phyloP scores from a whole-genome alignment of 2,329 filamentous ascomycete genomes.

The Aspergillus texensis region DNA sequence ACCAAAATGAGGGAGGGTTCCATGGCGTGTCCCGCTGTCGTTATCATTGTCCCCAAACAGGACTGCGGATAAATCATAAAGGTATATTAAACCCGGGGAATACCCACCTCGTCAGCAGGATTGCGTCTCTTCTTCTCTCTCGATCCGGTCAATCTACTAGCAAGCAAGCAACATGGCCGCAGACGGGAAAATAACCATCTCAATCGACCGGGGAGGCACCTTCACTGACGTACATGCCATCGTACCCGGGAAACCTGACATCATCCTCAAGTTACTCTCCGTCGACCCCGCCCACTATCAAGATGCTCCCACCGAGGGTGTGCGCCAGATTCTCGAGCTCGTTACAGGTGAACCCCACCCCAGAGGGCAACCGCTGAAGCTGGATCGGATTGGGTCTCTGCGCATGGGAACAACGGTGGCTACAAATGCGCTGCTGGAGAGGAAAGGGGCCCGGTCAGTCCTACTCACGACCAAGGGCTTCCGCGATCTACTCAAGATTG shows the following conservation, averaged over 20 bases:
- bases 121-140: slow-evolving; percentile 8
- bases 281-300: slow-evolving; percentile 44
- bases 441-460: slow-evolving; percentile 85
- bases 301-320: slow-evolving; percentile 71
- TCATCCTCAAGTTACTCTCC: slow-evolving; percentile 45
- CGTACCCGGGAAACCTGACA: slow-evolving; percentile 39
- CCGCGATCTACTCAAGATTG: slow-evolving; percentile 82
- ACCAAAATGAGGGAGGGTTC: not conserved
- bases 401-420: slow-evolving; percentile 94
- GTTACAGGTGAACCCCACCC: slow-evolving; percentile 40
- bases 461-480: slow-evolving; percentile 87
- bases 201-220: slow-evolving; percentile 44
- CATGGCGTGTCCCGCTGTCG: slow-evolving; percentile 3
- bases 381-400: slow-evolving; percentile 55
- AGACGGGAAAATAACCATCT: slow-evolving; percentile 39
- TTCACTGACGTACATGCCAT: slow-evolving; percentile 45
- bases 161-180: slow-evolving; percentile 24
- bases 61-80: not conserved
- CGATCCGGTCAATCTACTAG: not conserved
- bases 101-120: not conserved
- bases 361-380: slow-evolving; percentile 37
- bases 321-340: slow-evolving; percentile 68
- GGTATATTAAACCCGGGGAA: slow-evolving; percentile 17
- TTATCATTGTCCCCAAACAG: slow-evolving; percentile 1
- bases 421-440: slow-evolving; percentile 84